These are phyloP conservation scores for Neonectria sp. DNA, from an alignment of 2,329 filamentous ascomycete genomes.

Conservation along the genomic window DNA sequence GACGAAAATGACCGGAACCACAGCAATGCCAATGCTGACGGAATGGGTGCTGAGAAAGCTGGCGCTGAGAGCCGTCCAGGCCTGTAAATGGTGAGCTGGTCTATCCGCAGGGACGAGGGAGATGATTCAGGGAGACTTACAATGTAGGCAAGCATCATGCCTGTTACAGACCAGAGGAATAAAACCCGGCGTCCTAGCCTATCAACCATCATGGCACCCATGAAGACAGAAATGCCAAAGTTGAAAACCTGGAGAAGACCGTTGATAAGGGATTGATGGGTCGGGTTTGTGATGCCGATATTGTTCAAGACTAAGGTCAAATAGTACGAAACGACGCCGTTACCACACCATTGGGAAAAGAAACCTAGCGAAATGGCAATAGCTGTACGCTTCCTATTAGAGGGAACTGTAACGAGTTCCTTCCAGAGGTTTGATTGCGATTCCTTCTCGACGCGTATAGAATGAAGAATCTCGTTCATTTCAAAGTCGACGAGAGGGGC, in stretches of 20 bases:
- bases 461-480: not conserved
- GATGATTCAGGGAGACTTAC: not conserved
- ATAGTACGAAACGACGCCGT: conserved; percentile 10
- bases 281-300: conserved; percentile 10
- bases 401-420: not conserved
- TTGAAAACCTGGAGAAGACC: conserved; percentile 15
- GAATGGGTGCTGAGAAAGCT: not conserved
- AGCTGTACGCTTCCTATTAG: not conserved
- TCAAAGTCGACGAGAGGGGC: conserved; percentile 9
- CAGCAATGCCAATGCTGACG: not conserved
- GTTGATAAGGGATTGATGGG: conserved; percentile 11
- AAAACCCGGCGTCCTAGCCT: conserved; percentile 1
- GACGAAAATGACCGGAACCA: conserved; percentile 10
- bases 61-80: not conserved
- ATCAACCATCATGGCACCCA: conserved; percentile 14
- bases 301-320: conserved; percentile 1
- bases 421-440: not conserved
- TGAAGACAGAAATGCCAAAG: not conserved
- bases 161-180: not conserved
- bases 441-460: not conserved
- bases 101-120: not conserved
- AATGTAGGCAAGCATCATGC: conserved; percentile 4
- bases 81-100: not conserved
- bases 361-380: not conserved
- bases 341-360: conserved; percentile 1